Evolutionary conservation across 2,329 filamentous ascomycete species (phyloP).

Genomic region (Cytospora mali): DNA sequence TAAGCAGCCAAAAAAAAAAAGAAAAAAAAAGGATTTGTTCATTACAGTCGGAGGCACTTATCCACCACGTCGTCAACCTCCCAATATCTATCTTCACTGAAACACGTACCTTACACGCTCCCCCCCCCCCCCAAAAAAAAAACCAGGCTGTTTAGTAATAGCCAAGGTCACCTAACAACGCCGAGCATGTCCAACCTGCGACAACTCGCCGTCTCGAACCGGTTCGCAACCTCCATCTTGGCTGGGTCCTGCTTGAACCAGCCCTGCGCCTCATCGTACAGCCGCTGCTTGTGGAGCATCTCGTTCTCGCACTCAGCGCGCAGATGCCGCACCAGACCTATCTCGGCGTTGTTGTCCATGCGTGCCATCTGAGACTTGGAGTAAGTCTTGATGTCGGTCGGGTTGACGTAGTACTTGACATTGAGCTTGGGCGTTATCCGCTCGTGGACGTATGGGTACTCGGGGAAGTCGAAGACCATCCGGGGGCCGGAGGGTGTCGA

Average conservation of each 20-base stretch:
- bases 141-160: background rate
- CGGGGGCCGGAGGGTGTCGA: conserved; percentile 61
- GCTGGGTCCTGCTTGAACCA: conserved; percentile 84
- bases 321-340: conserved; percentile 68
- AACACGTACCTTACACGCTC: background rate
- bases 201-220: conserved; percentile 56
- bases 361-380: conserved; percentile 68
- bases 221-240: conserved; percentile 72
- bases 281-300: conserved; percentile 62
- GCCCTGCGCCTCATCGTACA: conserved; percentile 78
- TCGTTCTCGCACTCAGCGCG: conserved; percentile 76
- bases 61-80: background rate
- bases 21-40: background rate
- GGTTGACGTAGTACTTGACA: conserved; percentile 85
- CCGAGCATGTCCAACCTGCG: conserved; percentile 51
- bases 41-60: conserved; percentile 14
- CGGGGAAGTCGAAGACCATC: conserved; percentile 74
- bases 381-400: conserved; percentile 72
- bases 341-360: conserved; percentile 78
- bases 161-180: conserved; percentile 15
- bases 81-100: background rate
- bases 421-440: conserved; percentile 71
- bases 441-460: conserved; percentile 72
- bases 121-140: background rate
- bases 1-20: background rate